Percentiles rank a stretch among this genome's conserved stretches.
These are phyloP conservation scores for Alternaria angustiovoidea DNA, from an alignment of 2,329 filamentous ascomycete species.

Conservation along the genomic window DNA sequence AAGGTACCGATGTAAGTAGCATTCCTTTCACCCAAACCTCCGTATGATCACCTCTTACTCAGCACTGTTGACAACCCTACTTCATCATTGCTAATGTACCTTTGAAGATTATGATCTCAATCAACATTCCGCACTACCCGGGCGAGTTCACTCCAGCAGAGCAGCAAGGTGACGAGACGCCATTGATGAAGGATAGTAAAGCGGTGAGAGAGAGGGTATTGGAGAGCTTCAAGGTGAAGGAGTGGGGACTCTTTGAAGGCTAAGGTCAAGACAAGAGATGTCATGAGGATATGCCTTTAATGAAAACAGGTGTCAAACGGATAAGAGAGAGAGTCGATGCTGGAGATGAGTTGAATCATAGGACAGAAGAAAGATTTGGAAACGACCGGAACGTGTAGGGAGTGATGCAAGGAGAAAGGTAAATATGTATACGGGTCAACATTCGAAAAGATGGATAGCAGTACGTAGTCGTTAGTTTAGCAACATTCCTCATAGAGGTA, in stretches of 20 bases:
- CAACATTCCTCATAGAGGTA: neutral
- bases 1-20: constrained; percentile 69
- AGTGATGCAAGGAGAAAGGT: neutral
- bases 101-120: constrained; percentile 71
- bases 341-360: neutral
- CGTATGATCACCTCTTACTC: neutral
- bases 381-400: neutral
- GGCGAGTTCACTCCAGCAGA: constrained; percentile 75
- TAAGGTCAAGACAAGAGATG: constrained; percentile 6
- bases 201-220: constrained; percentile 75
- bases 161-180: constrained; percentile 63
- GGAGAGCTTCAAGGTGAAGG: constrained; percentile 77
- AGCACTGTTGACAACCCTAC: neutral
- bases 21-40: neutral
- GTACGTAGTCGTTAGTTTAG: neutral
- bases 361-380: neutral
- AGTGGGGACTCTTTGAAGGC: constrained; percentile 76
- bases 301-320: neutral
- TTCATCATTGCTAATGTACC: neutral
- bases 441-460: neutral
- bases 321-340: neutral
- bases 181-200: constrained; percentile 68
- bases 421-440: neutral
- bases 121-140: constrained; percentile 86
- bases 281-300: neutral